Evolutionary conservation across 768 basidiomycete species (phyloP).

Genomic region (Leccinum disarticulatum): DNA sequence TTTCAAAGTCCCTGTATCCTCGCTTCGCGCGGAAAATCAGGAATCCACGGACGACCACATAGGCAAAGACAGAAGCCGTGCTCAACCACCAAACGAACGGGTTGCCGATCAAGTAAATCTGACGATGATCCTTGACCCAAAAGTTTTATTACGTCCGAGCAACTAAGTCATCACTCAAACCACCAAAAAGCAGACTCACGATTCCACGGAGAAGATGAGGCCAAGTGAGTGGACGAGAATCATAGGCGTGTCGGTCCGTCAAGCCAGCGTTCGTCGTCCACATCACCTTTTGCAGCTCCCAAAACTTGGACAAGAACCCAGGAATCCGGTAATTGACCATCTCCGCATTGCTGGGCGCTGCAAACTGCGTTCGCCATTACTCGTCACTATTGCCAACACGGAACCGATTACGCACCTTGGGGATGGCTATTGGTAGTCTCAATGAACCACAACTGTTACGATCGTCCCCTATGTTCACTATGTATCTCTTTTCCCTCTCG

Average conservation of each 20-base stretch:
- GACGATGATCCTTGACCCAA: conserved; percentile 96
- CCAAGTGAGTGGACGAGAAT: conserved; percentile 92
- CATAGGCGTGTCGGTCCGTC: conserved; percentile 92
- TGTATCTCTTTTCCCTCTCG: too few species aligned
- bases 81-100: conserved; percentile 92
- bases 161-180: conserved; percentile 3
- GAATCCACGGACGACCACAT: conserved; percentile 68
- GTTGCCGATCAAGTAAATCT: conserved; percentile 95
- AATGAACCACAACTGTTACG: conserved; percentile 89
- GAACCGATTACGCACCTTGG: conserved; percentile 49
- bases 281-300: conserved; percentile 91
- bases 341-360: conserved; percentile 68
- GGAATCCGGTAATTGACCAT: conserved; percentile 93
- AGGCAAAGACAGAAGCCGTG: conserved; percentile 66
- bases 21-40: conserved; percentile 88
- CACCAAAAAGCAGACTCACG: conserved; percentile 48
- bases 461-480: too few species aligned
- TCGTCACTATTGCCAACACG: background rate
- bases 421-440: conserved; percentile 78
- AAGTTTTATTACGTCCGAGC: conserved; percentile 64
- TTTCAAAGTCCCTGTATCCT: conserved; percentile 89
- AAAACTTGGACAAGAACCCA: conserved; percentile 87
- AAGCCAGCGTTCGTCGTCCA: conserved; percentile 96
- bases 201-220: conserved; percentile 91
- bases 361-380: background rate